Evolutionary conservation across 345 rosid species (phyloP).

Genomic region (Microthlaspi erraticum): DNA sequence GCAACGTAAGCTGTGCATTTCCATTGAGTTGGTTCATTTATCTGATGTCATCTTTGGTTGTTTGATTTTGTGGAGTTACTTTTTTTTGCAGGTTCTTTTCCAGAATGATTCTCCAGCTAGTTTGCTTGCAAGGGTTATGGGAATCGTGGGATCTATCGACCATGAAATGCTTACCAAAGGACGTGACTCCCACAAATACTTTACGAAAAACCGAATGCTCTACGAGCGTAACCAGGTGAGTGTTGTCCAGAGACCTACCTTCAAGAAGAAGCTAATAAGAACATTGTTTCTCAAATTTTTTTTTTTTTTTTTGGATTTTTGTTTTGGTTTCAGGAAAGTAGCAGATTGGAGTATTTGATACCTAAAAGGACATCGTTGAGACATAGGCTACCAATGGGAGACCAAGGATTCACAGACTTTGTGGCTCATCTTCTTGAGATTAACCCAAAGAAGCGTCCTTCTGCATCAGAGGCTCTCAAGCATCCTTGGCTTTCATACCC

Average conservation of each 20-base stretch:
- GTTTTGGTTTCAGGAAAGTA: conserved; percentile 71
- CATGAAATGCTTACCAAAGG: conserved; percentile 92
- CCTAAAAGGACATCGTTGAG: conserved; percentile 93
- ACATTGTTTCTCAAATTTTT: not conserved
- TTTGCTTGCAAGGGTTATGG: conserved; percentile 87
- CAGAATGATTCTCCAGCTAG: conserved; percentile 99
- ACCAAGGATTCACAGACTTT: conserved; percentile 96
- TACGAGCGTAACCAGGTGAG: conserved; percentile 96
- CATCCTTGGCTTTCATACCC: conserved; percentile 98
- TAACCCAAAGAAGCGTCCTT: conserved; percentile 96
- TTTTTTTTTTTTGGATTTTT: not conserved
- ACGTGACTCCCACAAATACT: conserved; percentile 91
- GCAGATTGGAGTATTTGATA: conserved; percentile 82
- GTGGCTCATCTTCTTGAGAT: conserved; percentile 91
- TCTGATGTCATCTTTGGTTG: no score
- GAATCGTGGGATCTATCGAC: conserved; percentile 77
- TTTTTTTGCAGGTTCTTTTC: conserved; percentile 72
- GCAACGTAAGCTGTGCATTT: conserved; percentile 73
- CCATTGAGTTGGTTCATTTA: conserved; percentile 10
- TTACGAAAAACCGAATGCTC: conserved; percentile 92
- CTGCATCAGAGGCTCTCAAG: conserved; percentile 89
- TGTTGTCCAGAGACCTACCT: not conserved
- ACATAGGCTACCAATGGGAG: conserved; percentile 97
- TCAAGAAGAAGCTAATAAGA: conserved; percentile 15
- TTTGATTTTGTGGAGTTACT: no score